Conservation (phyloP, 306 rosid genomes). For the Macrotyloma uniflorum region DNA sequence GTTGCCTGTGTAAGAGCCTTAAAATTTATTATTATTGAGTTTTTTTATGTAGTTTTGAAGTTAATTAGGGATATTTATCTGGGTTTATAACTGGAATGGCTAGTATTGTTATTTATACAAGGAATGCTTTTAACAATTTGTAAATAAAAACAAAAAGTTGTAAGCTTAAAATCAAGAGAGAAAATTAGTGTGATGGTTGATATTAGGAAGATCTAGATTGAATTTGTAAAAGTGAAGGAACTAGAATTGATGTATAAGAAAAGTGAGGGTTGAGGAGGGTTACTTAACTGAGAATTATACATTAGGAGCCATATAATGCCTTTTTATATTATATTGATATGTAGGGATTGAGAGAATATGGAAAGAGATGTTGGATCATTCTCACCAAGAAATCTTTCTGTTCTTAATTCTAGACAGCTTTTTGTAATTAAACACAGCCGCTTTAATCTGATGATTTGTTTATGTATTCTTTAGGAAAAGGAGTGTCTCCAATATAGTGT, state of each 20-base stretch:
- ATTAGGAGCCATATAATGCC: slow-evolving; percentile 37
- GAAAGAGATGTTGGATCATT: slow-evolving; percentile 34
- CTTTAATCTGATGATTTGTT: slow-evolving; percentile 26
- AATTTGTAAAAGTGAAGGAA: no score
- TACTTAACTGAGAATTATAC: slow-evolving; percentile 1
- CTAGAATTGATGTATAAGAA: background rate
- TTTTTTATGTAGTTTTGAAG: no score
- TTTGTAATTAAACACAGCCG: slow-evolving; percentile 14
- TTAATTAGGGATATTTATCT: no score
- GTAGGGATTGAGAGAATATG: slow-evolving; percentile 39
- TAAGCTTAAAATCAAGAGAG: no score
- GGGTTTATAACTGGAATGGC: no score
- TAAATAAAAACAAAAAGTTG: no score
- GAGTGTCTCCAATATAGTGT: background rate
- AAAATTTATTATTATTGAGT: no score
- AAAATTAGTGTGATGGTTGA: no score
- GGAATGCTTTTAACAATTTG: no score
- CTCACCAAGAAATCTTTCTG: slow-evolving; percentile 37
- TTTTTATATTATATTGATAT: slow-evolving; percentile 34
- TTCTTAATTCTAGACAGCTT: slow-evolving; percentile 38
- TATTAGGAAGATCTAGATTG: no score
- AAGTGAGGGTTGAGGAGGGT: background rate
- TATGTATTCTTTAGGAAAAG: slow-evolving; percentile 33
- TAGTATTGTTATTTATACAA: no score
- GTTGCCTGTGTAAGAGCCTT: no score